Percentiles rank a stretch among this genome's conserved stretches.
Evolutionary conservation across 108 stramenopile genomes (phyloP).

Genomic region (Discostella pseudostelligera): DNA sequence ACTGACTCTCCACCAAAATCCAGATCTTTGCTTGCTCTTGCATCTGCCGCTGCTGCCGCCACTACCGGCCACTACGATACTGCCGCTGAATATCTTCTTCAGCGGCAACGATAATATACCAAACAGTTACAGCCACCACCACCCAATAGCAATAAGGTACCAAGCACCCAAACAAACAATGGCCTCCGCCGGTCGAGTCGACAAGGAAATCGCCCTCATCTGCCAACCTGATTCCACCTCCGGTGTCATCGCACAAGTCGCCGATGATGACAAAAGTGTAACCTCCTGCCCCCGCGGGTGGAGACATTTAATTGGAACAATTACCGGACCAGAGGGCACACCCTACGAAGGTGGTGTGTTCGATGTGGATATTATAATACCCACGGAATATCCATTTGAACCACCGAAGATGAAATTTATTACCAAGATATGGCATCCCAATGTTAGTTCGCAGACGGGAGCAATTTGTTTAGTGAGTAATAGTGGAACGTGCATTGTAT

Average conservation of each 20-base stretch:
- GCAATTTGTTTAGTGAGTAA: conserved; percentile 92
- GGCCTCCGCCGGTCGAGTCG: conserved; percentile 24
- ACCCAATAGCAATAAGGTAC: neutral
- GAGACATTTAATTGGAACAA: conserved; percentile 65
- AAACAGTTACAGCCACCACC: no score
- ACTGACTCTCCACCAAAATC: no score
- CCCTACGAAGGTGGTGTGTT: conserved; percentile 83
- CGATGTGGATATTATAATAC: conserved; percentile 79
- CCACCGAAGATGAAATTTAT: conserved; percentile 94
- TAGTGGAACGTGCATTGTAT: neutral
- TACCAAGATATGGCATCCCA: conserved; percentile 98
- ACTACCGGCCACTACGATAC: no score
- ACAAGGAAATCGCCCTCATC: conserved; percentile 35
- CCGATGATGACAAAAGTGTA: conserved; percentile 16
- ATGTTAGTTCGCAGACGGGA: conserved; percentile 93
- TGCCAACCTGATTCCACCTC: conserved; percentile 29
- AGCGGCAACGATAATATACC: no score
- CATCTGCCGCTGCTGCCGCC: no score
- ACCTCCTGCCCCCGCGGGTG: conserved; percentile 26
- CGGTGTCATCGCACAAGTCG: conserved; percentile 20
- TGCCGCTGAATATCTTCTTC: no score
- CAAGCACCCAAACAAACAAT: conserved; percentile 5
- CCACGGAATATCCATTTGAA: conserved; percentile 87
- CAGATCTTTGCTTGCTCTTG: no score
- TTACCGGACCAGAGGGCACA: conserved; percentile 71